Conservation (phyloP, 306 rosid species). For the Dicorynia guianensis region DNA sequence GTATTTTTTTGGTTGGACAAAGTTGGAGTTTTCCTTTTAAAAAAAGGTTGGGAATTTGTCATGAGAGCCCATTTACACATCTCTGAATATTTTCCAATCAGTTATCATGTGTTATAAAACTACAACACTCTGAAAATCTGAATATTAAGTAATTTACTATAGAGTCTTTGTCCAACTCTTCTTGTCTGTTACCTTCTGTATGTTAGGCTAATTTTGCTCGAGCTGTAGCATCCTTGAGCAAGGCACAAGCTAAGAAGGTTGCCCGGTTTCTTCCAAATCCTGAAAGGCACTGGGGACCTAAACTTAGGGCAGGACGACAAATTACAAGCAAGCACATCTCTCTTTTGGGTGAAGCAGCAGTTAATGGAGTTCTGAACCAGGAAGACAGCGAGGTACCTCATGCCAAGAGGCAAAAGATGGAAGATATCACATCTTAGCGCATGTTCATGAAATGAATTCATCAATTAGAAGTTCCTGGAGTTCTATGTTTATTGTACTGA, state of each 20-base stretch:
- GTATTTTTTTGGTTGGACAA: background rate
- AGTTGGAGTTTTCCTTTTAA: background rate
- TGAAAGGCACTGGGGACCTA: conserved; percentile 96
- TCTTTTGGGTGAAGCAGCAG: conserved; percentile 80
- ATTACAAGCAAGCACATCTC: conserved; percentile 93
- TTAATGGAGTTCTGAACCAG: conserved; percentile 66
- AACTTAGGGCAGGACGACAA: conserved; percentile 92
- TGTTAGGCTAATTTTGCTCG: conserved; percentile 86
- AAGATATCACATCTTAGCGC: conserved; percentile 24
- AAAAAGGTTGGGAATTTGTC: background rate
- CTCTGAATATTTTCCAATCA: background rate
- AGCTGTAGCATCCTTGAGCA: conserved; percentile 89
- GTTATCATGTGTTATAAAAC: conserved; percentile 2
- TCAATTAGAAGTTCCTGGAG: conserved; percentile 37
- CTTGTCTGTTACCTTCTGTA: background rate
- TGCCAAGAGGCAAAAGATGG: conserved; percentile 69
- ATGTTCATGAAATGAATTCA: conserved; percentile 25
- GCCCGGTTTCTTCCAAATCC: conserved; percentile 96
- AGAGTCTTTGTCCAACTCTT: background rate
- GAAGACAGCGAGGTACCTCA: conserved; percentile 62
- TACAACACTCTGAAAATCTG: background rate
- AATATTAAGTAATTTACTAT: background rate
- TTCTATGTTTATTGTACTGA: conserved; percentile 34
- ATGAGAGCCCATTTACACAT: background rate
- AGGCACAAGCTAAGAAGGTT: conserved; percentile 91